Conservation (phyloP, 192 early-diverging fungal species). For the Bifiguratus adelaidae region DNA sequence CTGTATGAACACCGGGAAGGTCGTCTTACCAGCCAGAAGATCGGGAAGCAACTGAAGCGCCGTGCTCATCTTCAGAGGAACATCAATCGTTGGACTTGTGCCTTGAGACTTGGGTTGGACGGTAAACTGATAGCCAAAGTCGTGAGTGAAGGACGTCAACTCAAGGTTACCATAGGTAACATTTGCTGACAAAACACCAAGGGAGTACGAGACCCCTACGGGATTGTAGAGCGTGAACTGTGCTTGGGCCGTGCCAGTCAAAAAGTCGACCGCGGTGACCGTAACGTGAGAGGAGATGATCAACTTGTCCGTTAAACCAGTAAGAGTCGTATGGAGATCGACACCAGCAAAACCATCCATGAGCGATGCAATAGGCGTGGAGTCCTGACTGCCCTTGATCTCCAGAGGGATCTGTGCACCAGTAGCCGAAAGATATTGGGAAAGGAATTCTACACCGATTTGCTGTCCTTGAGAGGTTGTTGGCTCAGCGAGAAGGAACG, state of each 20-base stretch:
- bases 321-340: conserved; percentile 18
- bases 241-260: background rate
- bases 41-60: no score
- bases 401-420: conserved; percentile 19
- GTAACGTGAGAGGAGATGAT: conserved; percentile 11
- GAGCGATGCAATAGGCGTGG: conserved; percentile 28
- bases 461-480: background rate
- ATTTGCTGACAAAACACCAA: background rate
- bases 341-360: conserved; percentile 27
- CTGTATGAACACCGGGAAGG: background rate
- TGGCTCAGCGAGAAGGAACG: conserved; percentile 26
- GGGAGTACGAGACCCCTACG: background rate
- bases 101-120: background rate
- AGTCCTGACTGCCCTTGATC: conserved; percentile 21
- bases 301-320: conserved; percentile 29
- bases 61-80: background rate
- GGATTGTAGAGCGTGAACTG: background rate
- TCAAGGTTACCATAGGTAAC: background rate
- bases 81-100: background rate
- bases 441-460: conserved; percentile 21
- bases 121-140: background rate
- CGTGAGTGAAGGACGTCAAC: no score
- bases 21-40: no score
- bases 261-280: background rate
- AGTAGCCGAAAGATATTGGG: conserved; percentile 26